Evolutionary conservation across 1,139 yeast genomes (phyloP), one percentile per base, ranked within the genome.

Genomic region (Candida glucosophila): DNA sequence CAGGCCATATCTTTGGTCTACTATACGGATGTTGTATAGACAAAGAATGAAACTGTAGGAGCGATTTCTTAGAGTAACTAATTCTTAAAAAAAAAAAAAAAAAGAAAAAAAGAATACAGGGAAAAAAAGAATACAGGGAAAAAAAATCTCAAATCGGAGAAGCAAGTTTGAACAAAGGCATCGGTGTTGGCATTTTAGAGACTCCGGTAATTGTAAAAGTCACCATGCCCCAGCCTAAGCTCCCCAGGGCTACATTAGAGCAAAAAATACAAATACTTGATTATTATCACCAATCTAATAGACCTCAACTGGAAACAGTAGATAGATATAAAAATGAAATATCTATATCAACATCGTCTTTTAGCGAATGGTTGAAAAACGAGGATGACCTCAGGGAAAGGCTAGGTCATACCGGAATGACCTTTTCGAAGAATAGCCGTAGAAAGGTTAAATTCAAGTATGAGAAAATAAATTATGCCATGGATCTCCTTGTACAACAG

Each of bases 221-320:
- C 11, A 31, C 18, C 16, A 46, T 47, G 54, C 39, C 51, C 17
- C 42, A 42, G 14, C 38, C 35, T 9, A 55, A 58, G 45, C 60
- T 59, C 24, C 75, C 77, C 5, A 50, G 79, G 33, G 77, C 78
- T 11, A 72, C 73, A 13, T 52, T 73, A 29, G 77, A 70, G 45
- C 73, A 73, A 42, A 73, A 73, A 44, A 58, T 73, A 26, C 64
- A 59, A 50, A 68, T 72, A 15, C 49, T 73, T 22, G 76, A 73
- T 42, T 61, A 53, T 39, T 68, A 52, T 36, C 77, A 67, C 37
- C 49, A 47, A 21, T 57, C 69, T 9, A 58, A 61, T 27, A 44
- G 68, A 27, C 73, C 77, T 4, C 78, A 73, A 40, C 69, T 66
- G 55, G 75, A 67, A 36, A 69, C 76, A 0, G 79, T 73, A 13